Base-by-base conservation (phyloP, 352 stramenopile species). In the Globisporangium okanoganense region DNA sequence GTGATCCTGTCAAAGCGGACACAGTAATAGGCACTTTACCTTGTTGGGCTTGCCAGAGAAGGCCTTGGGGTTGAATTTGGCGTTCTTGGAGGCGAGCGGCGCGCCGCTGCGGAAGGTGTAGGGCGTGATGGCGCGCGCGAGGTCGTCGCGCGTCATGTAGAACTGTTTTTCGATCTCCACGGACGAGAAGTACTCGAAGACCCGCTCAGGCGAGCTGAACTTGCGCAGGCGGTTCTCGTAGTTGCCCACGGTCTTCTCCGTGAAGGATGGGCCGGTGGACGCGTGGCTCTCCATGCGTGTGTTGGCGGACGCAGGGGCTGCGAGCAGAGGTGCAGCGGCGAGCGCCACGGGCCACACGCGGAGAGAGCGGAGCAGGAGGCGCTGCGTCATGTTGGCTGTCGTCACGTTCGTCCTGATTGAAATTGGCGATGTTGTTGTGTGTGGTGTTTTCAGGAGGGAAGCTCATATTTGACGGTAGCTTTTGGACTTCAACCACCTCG, bases 101-200 rank as follows among this genome's bases (percentile, higher is more conserved):
- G 81, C 85, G 4, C 85, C 85, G 44, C 73, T 78, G 61, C 83
- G 83, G 61, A 87, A 91, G 58, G 83, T 89, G 62, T 90, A 96
- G 20, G 86, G 88, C 50, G 84, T 94, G 51, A 96, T 70, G 5
- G 86, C 86, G n/a, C 86, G 73, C 41, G 85, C 82, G 20, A 96
- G 67, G 69, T 96, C 88, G 12, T 77, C 72, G 29, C 78, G 78
- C 33, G 85, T 95, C 88, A 96, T 96, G 64, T 76, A 94, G 57
- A 71, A 88, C 44, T 95, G 71, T 54, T 79, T 73, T 52, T 94
- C 78, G 64, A 95, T 73, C 67, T 92, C 73, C 2, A 96, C 82
- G 55, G 79, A 91, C 18, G 88, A 92, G 60, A 96, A 96, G 68
- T 96, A 96, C 78, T 94, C 84, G 59, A 96, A 96, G 10, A 96